Evolutionary conservation across 176 grass and related monocot genomes (phyloP).

Genomic region (bread wheat (Triticum aestivum)): IWGSC_CS_RefSeq_v2.1 NC_057803.1:641476974-641477473

Average conservation of each 20-base stretch:
- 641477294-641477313: no score
- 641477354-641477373: no score
- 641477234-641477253: no score
- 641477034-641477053: no score
- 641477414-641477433: slow-evolving; percentile 20
- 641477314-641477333: no score
- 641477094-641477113: slow-evolving; percentile 27
- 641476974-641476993: no score
- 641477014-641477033: no score
- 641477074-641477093: slow-evolving; percentile 23
- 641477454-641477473: slow-evolving; percentile 3
- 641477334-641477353: no score
- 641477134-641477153: slow-evolving; percentile 26
- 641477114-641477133: background rate
- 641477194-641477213: slow-evolving; percentile 23
- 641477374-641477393: background rate
- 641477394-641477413: slow-evolving; percentile 8
- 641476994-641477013: no score
- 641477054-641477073: slow-evolving; percentile 38
- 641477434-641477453: slow-evolving; percentile 15
- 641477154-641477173: slow-evolving; percentile 11
- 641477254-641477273: no score
- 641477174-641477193: slow-evolving; percentile 24
- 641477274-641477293: no score
- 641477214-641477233: background rate